Evolutionary conservation across 345 rosid genomes (phyloP), one percentile per base, ranked within the genome.

Genomic region (Gossypioides kirkii): DNA sequence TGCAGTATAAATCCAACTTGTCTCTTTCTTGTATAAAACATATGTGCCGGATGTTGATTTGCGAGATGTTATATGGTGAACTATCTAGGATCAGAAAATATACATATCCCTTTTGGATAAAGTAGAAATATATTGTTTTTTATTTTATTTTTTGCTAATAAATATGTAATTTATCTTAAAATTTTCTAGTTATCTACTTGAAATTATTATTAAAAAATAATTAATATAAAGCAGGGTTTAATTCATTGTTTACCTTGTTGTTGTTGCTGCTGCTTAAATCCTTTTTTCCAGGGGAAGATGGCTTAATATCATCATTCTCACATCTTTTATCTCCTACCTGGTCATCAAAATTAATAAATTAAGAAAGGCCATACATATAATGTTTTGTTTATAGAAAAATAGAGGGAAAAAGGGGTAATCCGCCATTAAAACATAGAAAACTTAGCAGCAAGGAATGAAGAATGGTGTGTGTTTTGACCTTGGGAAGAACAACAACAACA

Each of bases 291-390:
- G 81, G 74, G 59, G 80, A 78, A 59, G 82, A 73, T 49, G 79
- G 79, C 42, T 71, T 81, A 65, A 6, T 71, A 41, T 75, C 76
- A 25, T 75, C 74, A n/a, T 46, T 76, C 20, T 82, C 80, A 68
- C 28, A 60, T 58, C 84, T 76, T 50, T 67, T 76, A 5, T 73
- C 71, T 75, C 82, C 83, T 38, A 64, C 77, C 87, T 83, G 80
- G 20, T 55, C 60, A 55, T 55, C 60, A 55, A 46, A 76, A 6
- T 23, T 58, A 6, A 6, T 11, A 22, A 10, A 53, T 46, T 46
- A 12, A 50, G 55, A n/a, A n/a, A n/a, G n/a, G n/a, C n/a, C n/a
- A n/a, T n/a, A n/a, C n/a, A n/a, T n/a, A n/a, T n/a, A n/a, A n/a
- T n/a, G n/a, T n/a, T n/a, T n/a, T 62, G 6, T 25, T 22, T n/a